These are phyloP conservation scores for Hypomontagnella submonticulosa DNA, from an alignment of 495 filamentous ascomycete species.

Conservation along the genomic window DNA sequence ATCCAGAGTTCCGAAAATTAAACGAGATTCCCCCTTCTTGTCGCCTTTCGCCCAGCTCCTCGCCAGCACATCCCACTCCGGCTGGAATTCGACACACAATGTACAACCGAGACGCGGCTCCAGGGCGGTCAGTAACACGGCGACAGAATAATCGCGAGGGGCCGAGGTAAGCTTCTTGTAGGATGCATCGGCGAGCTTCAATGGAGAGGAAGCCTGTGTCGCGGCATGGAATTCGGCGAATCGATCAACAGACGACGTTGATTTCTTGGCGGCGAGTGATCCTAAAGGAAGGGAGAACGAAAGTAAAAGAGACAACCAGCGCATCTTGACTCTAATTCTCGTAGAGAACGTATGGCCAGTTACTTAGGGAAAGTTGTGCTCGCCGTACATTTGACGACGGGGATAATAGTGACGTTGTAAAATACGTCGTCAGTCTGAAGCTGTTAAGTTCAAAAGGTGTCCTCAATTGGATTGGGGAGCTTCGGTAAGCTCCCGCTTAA, in stretches of 20 bases:
- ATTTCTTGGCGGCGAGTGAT: slow-evolving; percentile 66
- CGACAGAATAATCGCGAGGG: slow-evolving; percentile 85
- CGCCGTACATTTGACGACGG: slow-evolving; percentile 18
- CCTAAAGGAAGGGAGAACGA: slow-evolving; percentile 64
- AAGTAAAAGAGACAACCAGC: slow-evolving; percentile 67
- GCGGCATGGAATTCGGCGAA: slow-evolving; percentile 77
- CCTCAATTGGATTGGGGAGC: slow-evolving; percentile 45
- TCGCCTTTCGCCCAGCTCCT: slow-evolving; percentile 89
- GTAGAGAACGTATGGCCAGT: neutral
- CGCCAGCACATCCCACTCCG: slow-evolving; percentile 91
- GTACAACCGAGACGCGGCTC: slow-evolving; percentile 87
- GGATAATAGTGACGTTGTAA: slow-evolving; percentile 16
- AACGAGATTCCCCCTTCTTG: slow-evolving; percentile 73
- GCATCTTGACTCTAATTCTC: slow-evolving; percentile 56
- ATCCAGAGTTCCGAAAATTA: slow-evolving; percentile 89
- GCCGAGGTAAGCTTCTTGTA: slow-evolving; percentile 79
- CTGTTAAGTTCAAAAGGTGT: slow-evolving; percentile 45
- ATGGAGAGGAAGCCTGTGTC: slow-evolving; percentile 70
- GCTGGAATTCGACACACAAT: slow-evolving; percentile 89
- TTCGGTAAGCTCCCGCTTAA: slow-evolving; percentile 5
- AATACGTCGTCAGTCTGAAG: slow-evolving; percentile 19
- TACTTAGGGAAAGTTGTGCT: slow-evolving; percentile 16
- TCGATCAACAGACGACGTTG: slow-evolving; percentile 58
- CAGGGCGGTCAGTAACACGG: slow-evolving; percentile 86
- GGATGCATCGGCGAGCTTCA: slow-evolving; percentile 78